Conservation (phyloP, 2,329 filamentous ascomycete genomes). For the Xylariaceae sp. region DNA sequence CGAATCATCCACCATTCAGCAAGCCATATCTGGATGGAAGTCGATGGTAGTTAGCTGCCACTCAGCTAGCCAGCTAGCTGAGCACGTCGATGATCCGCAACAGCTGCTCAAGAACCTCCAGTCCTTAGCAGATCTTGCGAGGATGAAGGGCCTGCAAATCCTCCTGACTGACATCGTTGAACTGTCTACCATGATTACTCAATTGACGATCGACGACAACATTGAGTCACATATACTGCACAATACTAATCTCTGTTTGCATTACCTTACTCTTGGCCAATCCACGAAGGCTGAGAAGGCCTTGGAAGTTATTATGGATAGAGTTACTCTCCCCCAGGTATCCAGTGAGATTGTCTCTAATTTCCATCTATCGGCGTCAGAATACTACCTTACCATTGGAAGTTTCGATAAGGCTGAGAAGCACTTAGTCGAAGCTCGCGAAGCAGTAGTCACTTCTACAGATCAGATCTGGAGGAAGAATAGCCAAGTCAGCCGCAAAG, state of each 20-base stretch:
- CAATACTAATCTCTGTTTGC: slow-evolving; percentile 57
- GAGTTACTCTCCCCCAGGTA: slow-evolving; percentile 52
- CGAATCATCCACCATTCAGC: slow-evolving; percentile 42
- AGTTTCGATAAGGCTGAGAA: slow-evolving; percentile 66
- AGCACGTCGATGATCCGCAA: slow-evolving; percentile 56
- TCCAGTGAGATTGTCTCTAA: slow-evolving; percentile 51
- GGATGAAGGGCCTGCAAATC: slow-evolving; percentile 56
- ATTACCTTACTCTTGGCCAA: slow-evolving; percentile 61
- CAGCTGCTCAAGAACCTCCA: slow-evolving; percentile 57
- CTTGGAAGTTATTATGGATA: slow-evolving; percentile 60
- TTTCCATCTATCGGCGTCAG: slow-evolving; percentile 75
- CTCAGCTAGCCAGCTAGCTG: slow-evolving; percentile 50
- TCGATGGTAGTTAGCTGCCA: slow-evolving; percentile 48
- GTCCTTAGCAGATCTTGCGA: slow-evolving; percentile 58
- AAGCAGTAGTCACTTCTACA: slow-evolving; percentile 41
- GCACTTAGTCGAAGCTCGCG: slow-evolving; percentile 50
- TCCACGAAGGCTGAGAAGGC: slow-evolving; percentile 56
- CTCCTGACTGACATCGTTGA: slow-evolving; percentile 56
- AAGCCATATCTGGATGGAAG: slow-evolving; percentile 54
- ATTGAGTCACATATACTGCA: slow-evolving; percentile 53
- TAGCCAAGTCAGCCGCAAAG: slow-evolving; percentile 54
- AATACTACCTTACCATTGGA: slow-evolving; percentile 74
- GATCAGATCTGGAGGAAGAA: slow-evolving; percentile 42
- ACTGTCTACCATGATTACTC: slow-evolving; percentile 53
- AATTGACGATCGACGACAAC: slow-evolving; percentile 40